These are phyloP conservation scores for Phytophthora constricta DNA, from an alignment of 352 stramenopile species.

Conservation along the genomic window DNA sequence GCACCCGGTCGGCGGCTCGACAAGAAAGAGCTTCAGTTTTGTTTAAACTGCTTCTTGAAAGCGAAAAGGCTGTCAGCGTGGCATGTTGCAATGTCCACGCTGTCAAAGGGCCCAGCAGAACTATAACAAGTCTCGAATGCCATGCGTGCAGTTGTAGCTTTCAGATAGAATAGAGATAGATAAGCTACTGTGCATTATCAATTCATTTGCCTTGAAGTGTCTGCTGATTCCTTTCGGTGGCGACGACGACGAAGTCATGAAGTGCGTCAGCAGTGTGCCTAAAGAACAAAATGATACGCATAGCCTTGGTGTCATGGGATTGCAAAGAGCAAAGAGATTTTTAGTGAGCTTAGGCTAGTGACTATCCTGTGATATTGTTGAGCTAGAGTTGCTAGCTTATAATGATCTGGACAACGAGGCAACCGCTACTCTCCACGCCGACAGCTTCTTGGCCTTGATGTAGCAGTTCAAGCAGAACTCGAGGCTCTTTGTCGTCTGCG, in stretches of 20 bases:
- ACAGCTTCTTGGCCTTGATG: conserved; percentile 55
- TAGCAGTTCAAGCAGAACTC: conserved; percentile 69
- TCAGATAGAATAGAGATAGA: no score
- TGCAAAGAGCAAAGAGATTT: background rate
- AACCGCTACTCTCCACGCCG: conserved; percentile 51
- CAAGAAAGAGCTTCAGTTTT: conserved; percentile 42
- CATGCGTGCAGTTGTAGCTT: background rate
- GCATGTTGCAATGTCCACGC: conserved; percentile 31
- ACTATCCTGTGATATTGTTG: conserved; percentile 22
- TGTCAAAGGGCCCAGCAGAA: conserved; percentile 12
- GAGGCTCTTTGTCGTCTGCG: conserved; percentile 50
- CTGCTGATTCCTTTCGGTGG: no score
- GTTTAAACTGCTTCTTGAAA: conserved; percentile 42
- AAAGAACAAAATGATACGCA: background rate
- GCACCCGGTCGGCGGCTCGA: conserved; percentile 30
- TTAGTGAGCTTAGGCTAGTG: conserved; percentile 20
- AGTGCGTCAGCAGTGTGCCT: no score
- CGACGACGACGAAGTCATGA: no score
- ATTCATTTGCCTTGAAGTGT: no score
- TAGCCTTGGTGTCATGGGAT: no score
- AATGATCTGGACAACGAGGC: conserved; percentile 35
- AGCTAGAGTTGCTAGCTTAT: background rate
- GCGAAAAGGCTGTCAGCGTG: conserved; percentile 30
- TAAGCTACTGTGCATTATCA: no score
- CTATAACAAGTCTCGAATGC: background rate